Percentiles rank a stretch among this genome's conserved stretches.
phyloP scores from a whole-genome alignment of 129 eudicot species.

The Flaveria ramosissima region DNA sequence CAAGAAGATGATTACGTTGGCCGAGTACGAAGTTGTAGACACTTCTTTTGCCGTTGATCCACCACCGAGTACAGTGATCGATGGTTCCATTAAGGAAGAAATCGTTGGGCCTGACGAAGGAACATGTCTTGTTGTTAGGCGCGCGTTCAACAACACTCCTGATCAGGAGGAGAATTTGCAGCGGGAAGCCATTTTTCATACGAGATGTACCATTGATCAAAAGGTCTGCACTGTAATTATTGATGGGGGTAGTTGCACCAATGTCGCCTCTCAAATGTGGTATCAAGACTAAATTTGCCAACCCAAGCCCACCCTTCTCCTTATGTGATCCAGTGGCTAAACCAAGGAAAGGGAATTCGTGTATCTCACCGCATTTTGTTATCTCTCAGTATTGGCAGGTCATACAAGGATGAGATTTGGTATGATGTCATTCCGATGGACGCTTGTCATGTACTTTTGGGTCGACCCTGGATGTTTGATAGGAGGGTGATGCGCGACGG shows the following conservation, averaged over 20 bases:
- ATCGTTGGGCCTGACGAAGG: background rate
- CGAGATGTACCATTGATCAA: background rate
- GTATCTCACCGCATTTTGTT: background rate
- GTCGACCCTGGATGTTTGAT: no score
- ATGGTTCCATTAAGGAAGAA: background rate
- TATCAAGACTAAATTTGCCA: background rate
- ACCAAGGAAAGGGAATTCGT: background rate
- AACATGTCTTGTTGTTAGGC: background rate
- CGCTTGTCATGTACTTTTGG: no score
- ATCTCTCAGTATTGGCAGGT: background rate
- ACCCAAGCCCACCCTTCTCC: slow-evolving; percentile 6
- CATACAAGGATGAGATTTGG: background rate
- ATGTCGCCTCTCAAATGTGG: background rate
- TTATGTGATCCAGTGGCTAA: background rate
- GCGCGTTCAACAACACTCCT: background rate
- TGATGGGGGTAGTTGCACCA: no score
- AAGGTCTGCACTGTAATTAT: no score
- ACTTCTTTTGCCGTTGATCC: background rate
- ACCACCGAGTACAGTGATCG: background rate
- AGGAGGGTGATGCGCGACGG: no score
- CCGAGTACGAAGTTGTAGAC: background rate
- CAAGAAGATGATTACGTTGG: background rate
- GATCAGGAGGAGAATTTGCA: background rate
- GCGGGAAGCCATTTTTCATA: slow-evolving; percentile 19
- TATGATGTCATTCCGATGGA: background rate